These are phyloP conservation scores for Citeromyces matritensis DNA, from an alignment of 805 yeast genomes.

Conservation along the genomic window DNA sequence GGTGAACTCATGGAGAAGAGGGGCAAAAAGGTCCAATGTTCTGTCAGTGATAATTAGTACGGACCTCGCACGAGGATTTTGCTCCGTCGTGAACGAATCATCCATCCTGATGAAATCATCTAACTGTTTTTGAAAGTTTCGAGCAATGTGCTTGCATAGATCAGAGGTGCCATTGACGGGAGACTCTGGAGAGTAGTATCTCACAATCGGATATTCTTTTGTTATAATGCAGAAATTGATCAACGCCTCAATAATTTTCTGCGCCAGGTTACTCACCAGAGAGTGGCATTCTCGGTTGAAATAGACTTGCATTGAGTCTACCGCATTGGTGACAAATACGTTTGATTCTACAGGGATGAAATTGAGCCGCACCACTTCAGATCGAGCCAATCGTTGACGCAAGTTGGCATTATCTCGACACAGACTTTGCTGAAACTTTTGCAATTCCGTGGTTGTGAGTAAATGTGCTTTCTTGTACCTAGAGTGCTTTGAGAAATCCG, in stretches of 20 bases:
- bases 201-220: slow-evolving; percentile 78
- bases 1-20: slow-evolving; percentile 76
- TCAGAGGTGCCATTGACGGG: slow-evolving; percentile 36
- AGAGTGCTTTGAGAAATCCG: slow-evolving; percentile 55
- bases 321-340: slow-evolving; percentile 51
- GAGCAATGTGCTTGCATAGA: slow-evolving; percentile 58
- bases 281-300: slow-evolving; percentile 53
- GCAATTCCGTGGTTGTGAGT: slow-evolving; percentile 51
- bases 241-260: slow-evolving; percentile 45
- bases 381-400: slow-evolving; percentile 6
- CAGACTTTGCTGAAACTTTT: slow-evolving; percentile 4
- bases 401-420: slow-evolving; percentile 8
- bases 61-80: slow-evolving; percentile 44
- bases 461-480: slow-evolving; percentile 64
- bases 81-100: slow-evolving; percentile 45
- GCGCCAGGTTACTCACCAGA: slow-evolving; percentile 42
- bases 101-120: slow-evolving; percentile 65
- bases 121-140: slow-evolving; percentile 49
- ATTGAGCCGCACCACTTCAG: slow-evolving; percentile 23
- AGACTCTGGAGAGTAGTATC: slow-evolving; percentile 49
- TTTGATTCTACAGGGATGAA: slow-evolving; percentile 55
- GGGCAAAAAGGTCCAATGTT: slow-evolving; percentile 69
- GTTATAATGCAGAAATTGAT: slow-evolving; percentile 62
- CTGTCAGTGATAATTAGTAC: slow-evolving; percentile 71
- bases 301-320: slow-evolving; percentile 53